Conservation (phyloP, 2,329 filamentous ascomycete species). For the Neofusicoccum kwambonambiense region DNA sequence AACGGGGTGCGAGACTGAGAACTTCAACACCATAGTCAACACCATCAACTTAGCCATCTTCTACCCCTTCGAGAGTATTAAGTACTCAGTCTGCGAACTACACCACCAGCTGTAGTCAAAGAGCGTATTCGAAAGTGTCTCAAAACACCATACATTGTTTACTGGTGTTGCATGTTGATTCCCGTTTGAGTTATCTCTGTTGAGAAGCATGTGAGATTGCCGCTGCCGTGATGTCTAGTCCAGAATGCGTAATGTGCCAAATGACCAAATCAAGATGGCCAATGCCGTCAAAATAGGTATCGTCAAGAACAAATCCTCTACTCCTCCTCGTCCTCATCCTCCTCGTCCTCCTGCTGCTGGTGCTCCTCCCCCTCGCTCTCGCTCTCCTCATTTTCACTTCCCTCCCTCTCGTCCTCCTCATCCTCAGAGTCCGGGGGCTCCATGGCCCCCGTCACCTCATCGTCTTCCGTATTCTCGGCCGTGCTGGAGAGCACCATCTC, state of each 20-base stretch:
- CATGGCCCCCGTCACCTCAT: not conserved
- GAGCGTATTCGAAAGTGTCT: too few relatives aligned
- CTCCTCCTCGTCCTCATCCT: not conserved
- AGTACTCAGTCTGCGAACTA: too few relatives aligned
- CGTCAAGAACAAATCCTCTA: not conserved
- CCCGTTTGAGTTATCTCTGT: too few relatives aligned
- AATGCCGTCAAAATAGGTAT: not conserved
- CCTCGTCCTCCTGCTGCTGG: not conserved
- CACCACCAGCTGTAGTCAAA: too few relatives aligned
- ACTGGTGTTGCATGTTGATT: too few relatives aligned
- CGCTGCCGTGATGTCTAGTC: too few relatives aligned
- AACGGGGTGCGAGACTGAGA: too few relatives aligned
- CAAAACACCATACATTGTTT: too few relatives aligned
- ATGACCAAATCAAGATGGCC: not conserved
- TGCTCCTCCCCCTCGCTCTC: not conserved
- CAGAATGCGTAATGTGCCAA: not conserved
- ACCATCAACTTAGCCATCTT: too few relatives aligned
- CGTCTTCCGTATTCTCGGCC: not conserved
- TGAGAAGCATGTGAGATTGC: too few relatives aligned
- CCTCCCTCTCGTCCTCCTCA: not conserved
- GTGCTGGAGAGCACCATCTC: not conserved
- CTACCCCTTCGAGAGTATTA: too few relatives aligned
- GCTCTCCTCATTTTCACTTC: not conserved
- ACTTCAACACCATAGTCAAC: too few relatives aligned
- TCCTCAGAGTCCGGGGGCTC: not conserved